Conservation (phyloP, 768 basidiomycete species). For the Hygrophoropsis aurantiaca region DNA sequence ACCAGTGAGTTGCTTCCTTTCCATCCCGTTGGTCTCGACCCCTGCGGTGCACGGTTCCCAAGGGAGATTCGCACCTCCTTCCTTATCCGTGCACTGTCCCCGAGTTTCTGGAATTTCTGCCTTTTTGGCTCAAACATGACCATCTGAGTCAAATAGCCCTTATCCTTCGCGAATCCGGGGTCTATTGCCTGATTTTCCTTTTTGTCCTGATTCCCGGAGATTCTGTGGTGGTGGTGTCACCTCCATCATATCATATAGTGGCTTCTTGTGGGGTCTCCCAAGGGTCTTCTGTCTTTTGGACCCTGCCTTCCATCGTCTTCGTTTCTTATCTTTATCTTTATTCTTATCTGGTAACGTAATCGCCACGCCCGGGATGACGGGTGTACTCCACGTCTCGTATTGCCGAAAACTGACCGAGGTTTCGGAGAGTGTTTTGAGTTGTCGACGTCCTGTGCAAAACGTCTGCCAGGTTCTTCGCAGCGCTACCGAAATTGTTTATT, state of each 20-base stretch:
- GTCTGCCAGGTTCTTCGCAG: no score
- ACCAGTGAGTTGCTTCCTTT: slow-evolving; percentile 63
- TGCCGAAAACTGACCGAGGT: slow-evolving; percentile 1
- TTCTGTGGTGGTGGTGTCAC: background rate
- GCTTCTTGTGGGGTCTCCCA: background rate
- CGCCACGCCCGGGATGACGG: background rate
- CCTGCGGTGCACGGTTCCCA: background rate
- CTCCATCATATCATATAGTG: background rate
- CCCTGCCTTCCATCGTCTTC: background rate
- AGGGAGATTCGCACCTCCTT: background rate
- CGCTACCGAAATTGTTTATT: no score
- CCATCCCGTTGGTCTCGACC: background rate
- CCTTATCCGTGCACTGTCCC: slow-evolving; percentile 11
- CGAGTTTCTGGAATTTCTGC: background rate
- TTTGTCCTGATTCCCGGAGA: background rate
- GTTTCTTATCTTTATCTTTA: background rate
- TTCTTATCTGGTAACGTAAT: no score
- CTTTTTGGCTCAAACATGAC: no score
- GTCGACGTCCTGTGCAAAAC: no score
- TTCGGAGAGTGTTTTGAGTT: background rate
- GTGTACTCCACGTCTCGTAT: background rate
- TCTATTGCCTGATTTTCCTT: background rate
- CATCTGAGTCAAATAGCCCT: no score
- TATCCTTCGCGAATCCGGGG: no score
- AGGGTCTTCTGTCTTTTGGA: background rate